Evolutionary conservation across 148 eudicot species (phyloP), one percentile per base, ranked within the genome.

Genomic region (Heliamphora exappendiculata): DNA sequence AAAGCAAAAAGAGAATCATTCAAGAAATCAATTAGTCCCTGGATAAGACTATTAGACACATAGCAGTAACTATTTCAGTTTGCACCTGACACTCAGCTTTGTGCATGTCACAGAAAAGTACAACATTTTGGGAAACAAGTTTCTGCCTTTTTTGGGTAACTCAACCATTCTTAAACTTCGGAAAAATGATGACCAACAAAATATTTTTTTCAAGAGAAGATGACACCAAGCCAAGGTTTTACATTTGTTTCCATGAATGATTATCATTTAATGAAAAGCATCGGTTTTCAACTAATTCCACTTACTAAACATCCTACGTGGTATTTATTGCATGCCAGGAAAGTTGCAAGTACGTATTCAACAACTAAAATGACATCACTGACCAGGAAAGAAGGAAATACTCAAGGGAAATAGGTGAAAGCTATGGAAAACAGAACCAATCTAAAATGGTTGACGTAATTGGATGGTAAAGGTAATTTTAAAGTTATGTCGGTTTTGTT

Each of bases 111-210:
- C 19, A 8, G 19, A 11, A 11, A 20, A 33, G 42, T 16, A 12
- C 34, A 29, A 33, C 62, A 55, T 8, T n/a, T 36, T 5, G 34
- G 7, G 19, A 19, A 71, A 24, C 22, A 55, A n/a, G n/a, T n/a
- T n/a, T n/a, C 10, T 0, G 29, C 49, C 22, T 13, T 36, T 10
- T 72, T n/a, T 33, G 45, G 3, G n/a, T 33, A 20, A 33, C 19
- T 72, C 59, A 72, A 51, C 28, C 59, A 34, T 50, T 70, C 44
- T 49, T 50, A 50, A 72, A 72, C 74, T 57, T 39, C 31, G 13
- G n/a, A 34, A 73, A 73, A 39, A 31, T 22, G 65, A 16, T 49
- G 55, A n/a, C 12, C 45, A 34, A 49, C 33, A 22, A 55, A 24
- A 54, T 54, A 39, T 37, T n/a, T 37, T n/a, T 54, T 11, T 72